A percentile compares a stretch with the other conserved stretches of the same genome.
phyloP scores from a whole-genome alignment of 2,329 filamentous ascomycete species.

The Raffaelea albimanens region DNA sequence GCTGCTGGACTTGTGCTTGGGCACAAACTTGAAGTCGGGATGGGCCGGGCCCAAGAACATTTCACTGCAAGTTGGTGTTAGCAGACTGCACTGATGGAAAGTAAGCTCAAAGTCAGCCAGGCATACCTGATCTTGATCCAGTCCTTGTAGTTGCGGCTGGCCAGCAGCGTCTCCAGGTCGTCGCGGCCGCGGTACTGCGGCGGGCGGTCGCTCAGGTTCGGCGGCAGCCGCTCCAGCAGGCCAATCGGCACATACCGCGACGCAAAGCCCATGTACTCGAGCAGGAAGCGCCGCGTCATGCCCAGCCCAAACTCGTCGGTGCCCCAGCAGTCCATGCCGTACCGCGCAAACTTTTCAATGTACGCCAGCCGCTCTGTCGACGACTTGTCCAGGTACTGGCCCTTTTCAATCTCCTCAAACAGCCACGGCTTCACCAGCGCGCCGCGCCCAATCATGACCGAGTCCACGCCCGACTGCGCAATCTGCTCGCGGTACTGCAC shows the following conservation, averaged over 20 bases:
- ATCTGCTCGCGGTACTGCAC: conserved; percentile 75
- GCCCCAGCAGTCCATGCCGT: conserved; percentile 90
- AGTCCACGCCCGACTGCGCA: conserved; percentile 70
- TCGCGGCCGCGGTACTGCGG: conserved; percentile 75
- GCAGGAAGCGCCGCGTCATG: conserved; percentile 79
- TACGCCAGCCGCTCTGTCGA: conserved; percentile 76
- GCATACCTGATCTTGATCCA: conserved; percentile 93
- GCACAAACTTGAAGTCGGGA: conserved; percentile 84
- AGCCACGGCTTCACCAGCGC: conserved; percentile 97
- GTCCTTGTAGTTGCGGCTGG: conserved; percentile 85
- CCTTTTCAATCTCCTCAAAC: conserved; percentile 88
- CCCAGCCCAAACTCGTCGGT: conserved; percentile 91
- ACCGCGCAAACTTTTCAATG: conserved; percentile 81
- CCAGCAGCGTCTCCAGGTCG: conserved; percentile 88
- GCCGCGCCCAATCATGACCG: conserved; percentile 95
- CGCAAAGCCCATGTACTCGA: conserved; percentile 93
- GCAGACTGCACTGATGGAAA: background rate
- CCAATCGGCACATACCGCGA: conserved; percentile 88
- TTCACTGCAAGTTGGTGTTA: conserved; percentile 51
- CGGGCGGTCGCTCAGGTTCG: conserved; percentile 79
- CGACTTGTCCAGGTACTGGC: conserved; percentile 93
- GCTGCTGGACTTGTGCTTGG: conserved; percentile 93
- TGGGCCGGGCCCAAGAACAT: conserved; percentile 95
- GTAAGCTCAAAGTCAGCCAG: background rate
- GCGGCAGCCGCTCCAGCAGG: conserved; percentile 78